These are phyloP conservation scores for Diaporthe longicolla DNA, from an alignment of 2,329 filamentous ascomycete species.

Conservation along the genomic window DNA sequence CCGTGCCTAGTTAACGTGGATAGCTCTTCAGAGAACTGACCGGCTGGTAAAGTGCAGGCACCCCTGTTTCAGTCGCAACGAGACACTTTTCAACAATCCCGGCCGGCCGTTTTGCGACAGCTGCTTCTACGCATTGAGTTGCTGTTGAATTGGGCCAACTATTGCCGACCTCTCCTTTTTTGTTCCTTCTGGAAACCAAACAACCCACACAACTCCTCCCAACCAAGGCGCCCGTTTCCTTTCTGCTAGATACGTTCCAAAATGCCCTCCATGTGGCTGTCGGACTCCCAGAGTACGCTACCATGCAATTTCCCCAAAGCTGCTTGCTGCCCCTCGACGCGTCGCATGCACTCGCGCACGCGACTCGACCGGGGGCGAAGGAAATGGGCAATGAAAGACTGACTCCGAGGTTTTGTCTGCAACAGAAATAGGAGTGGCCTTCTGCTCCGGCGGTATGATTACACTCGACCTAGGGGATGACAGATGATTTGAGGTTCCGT, in stretches of 20 bases:
- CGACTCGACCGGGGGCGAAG: background rate
- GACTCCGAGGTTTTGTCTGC: slow-evolving; percentile 46
- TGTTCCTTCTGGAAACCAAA: background rate
- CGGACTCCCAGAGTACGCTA: slow-evolving; percentile 89
- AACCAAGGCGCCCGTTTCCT: background rate
- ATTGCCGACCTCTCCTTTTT: background rate
- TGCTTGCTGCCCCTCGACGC: slow-evolving; percentile 22
- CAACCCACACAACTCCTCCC: background rate
- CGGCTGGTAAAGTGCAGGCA: slow-evolving; percentile 8
- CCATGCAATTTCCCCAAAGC: slow-evolving; percentile 44
- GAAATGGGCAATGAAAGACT: slow-evolving; percentile 46
- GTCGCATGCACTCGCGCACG: slow-evolving; percentile 13
- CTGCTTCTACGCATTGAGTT: background rate
- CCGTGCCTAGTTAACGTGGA: background rate
- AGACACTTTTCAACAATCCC: slow-evolving; percentile 40
- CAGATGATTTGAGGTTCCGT: slow-evolving; percentile 42
- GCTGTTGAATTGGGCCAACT: background rate
- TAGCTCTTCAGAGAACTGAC: slow-evolving; percentile 31
- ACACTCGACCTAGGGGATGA: slow-evolving; percentile 39
- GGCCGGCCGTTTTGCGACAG: background rate
- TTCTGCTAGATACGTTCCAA: slow-evolving; percentile 49
- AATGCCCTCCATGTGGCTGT: slow-evolving; percentile 95
- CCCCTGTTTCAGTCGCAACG: slow-evolving; percentile 41
- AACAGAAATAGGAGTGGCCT: slow-evolving; percentile 94
- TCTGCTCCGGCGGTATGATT: slow-evolving; percentile 94